Conservation (phyloP, 2,329 filamentous ascomycete species). For the Alternaria longipes region DNA sequence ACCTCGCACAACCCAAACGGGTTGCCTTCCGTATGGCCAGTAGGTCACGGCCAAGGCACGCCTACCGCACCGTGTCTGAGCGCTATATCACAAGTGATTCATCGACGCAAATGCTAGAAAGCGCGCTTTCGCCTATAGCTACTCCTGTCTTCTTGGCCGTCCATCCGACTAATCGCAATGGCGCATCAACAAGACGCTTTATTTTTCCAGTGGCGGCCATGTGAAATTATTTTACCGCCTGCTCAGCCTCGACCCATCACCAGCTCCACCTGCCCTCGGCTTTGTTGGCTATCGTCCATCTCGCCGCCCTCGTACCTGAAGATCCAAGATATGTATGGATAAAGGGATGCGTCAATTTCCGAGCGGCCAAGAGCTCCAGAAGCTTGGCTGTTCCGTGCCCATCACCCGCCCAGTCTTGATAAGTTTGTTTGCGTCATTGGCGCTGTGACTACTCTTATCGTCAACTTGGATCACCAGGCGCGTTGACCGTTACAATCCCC, state of each 20-base stretch:
- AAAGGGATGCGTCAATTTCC: constrained; percentile 20
- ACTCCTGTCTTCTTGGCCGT: constrained; percentile 18
- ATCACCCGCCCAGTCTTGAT: constrained; percentile 8
- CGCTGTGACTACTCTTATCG: not conserved
- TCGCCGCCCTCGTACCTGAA: constrained; percentile 18
- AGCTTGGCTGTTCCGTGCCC: constrained; percentile 23
- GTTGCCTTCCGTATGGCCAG: constrained; percentile 18
- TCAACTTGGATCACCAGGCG: constrained; percentile 1
- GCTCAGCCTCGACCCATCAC: constrained; percentile 22
- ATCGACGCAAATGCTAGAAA: not conserved
- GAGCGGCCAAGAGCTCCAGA: constrained; percentile 15
- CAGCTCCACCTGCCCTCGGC: constrained; percentile 11
- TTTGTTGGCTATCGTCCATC: constrained; percentile 5
- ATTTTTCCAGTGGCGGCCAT: constrained; percentile 13
- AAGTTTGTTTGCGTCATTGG: constrained; percentile 15
- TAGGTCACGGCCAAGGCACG: constrained; percentile 29
- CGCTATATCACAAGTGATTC: constrained; percentile 19
- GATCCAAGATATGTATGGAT: constrained; percentile 9
- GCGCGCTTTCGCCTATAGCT: not conserved
- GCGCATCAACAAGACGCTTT: constrained; percentile 15
- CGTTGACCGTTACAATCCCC: not conserved
- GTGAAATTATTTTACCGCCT: constrained; percentile 11
- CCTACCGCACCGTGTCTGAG: constrained; percentile 24
- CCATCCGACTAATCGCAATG: constrained; percentile 5
- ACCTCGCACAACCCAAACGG: constrained; percentile 14